Conservation (phyloP, 192 early-diverging fungal genomes). For the Coemansia sp. region DNA sequence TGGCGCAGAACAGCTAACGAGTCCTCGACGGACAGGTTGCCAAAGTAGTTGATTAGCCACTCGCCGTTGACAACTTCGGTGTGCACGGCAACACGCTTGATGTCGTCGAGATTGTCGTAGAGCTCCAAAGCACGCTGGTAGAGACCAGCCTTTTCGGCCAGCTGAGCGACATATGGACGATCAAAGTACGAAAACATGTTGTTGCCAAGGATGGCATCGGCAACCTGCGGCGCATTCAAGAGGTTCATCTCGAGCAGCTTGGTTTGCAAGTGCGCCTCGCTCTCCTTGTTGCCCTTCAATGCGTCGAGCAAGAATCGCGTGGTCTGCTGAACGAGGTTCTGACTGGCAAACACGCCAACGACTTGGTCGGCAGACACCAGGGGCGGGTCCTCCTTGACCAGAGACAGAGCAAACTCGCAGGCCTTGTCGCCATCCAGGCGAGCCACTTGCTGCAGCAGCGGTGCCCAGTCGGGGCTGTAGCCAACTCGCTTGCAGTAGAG, state of each 20-base stretch:
- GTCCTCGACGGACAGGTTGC: constrained; percentile 93
- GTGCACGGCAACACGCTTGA: constrained; percentile 90
- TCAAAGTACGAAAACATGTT: constrained; percentile 97
- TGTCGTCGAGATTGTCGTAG: constrained; percentile 95
- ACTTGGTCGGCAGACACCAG: constrained; percentile 87
- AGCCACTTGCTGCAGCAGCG: constrained; percentile 89
- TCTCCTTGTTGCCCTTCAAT: constrained; percentile 89
- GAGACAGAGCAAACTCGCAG: constrained; percentile 85
- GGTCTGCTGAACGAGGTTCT: constrained; percentile 95
- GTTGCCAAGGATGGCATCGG: constrained; percentile 97
- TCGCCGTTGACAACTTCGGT: constrained; percentile 84
- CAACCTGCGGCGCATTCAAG: constrained; percentile 95
- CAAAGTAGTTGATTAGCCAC: constrained; percentile 96
- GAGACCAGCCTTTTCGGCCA: constrained; percentile 98
- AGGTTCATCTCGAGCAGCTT: constrained; percentile 97
- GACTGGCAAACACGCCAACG: constrained; percentile 89
- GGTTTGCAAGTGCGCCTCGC: constrained; percentile 93
- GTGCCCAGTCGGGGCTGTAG: constrained; percentile 90
- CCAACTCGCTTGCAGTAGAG: constrained; percentile 94
- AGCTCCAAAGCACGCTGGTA: constrained; percentile 96
- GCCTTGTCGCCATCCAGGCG: constrained; percentile 93
- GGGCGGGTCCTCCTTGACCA: constrained; percentile 78
- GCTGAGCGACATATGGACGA: constrained; percentile 81
- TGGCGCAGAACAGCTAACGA: constrained; percentile 93
- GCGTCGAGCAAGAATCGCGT: constrained; percentile 97